Evolutionary conservation across 352 stramenopile genomes (phyloP).

Genomic region (Elongisporangium anandrum): DNA sequence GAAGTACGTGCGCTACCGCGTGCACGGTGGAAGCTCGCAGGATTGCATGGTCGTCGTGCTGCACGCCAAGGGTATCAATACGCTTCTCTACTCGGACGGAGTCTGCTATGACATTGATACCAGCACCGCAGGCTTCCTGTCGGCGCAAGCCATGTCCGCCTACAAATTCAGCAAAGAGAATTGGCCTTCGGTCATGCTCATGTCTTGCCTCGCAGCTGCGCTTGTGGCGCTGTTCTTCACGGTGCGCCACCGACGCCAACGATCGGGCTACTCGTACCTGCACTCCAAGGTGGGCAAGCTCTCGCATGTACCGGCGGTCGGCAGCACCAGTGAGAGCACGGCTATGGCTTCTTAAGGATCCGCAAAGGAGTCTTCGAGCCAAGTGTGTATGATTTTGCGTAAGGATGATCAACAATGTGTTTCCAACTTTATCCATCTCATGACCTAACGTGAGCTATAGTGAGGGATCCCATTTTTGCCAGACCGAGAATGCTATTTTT

Average conservation of each 20-base stretch:
- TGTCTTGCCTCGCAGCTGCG: conserved; percentile 28
- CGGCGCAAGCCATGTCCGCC: conserved; percentile 14
- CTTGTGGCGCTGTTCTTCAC: conserved; percentile 29
- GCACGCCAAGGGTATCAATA: conserved; percentile 34
- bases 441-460: not conserved
- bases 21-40: conserved; percentile 19
- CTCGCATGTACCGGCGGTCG: conserved; percentile 8
- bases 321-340: conserved; percentile 18
- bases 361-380: not conserved
- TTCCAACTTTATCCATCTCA: not conserved
- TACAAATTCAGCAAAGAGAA: conserved; percentile 32
- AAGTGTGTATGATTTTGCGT: not conserved
- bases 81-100: conserved; percentile 49
- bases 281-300: conserved; percentile 40
- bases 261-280: conserved; percentile 60
- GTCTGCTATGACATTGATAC: conserved; percentile 38
- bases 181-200: conserved; percentile 25
- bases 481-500: not conserved
- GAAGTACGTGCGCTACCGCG: conserved; percentile 52
- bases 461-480: not conserved
- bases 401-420: not conserved
- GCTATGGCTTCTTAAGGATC: conserved; percentile 37
- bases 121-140: conserved; percentile 8
- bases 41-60: conserved; percentile 55
- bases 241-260: conserved; percentile 46